Evolutionary conservation across 1,284 basidiomycete species (phyloP).

Genomic region (Cryptococcus sp.): DNA sequence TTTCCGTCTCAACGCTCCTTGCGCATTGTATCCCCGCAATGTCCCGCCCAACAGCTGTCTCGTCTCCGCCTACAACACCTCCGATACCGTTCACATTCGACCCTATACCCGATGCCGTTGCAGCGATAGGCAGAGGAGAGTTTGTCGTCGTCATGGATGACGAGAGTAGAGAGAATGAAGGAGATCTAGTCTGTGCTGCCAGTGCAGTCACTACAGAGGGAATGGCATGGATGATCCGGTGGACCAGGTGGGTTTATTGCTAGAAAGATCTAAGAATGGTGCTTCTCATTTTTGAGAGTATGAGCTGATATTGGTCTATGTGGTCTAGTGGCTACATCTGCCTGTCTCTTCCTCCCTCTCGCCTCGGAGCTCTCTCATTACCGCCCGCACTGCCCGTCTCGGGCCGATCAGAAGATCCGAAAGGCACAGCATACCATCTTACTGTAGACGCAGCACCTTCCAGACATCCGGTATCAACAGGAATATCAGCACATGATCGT

Average conservation of each 20-base stretch:
- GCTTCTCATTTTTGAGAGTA: not conserved
- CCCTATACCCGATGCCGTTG: slow-evolving; percentile 74
- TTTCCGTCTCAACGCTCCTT: not conserved
- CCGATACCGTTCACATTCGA: slow-evolving; percentile 60
- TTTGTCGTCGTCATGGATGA: slow-evolving; percentile 96
- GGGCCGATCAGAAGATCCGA: slow-evolving; percentile 67
- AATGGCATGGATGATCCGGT: slow-evolving; percentile 99
- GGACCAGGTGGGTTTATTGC: slow-evolving; percentile 71
- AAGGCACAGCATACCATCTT: slow-evolving; percentile 95
- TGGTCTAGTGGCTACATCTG: slow-evolving; percentile 90
- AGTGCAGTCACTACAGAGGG: slow-evolving; percentile 83
- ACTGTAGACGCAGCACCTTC: slow-evolving; percentile 81
- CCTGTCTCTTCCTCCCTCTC: slow-evolving; percentile 73
- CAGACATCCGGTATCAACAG: slow-evolving; percentile 64
- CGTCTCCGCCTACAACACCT: slow-evolving; percentile 29
- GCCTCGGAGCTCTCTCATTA: slow-evolving; percentile 78
- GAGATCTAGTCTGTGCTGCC: slow-evolving; percentile 85
- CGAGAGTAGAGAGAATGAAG: slow-evolving; percentile 89
- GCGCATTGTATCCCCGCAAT: slow-evolving; percentile 18
- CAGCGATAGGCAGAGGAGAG: slow-evolving; percentile 76
- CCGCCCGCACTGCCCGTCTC: slow-evolving; percentile 93
- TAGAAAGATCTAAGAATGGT: not conserved
- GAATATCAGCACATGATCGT: slow-evolving; percentile 95
- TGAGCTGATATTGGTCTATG: not conserved
- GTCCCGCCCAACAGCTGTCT: slow-evolving; percentile 34